Evolutionary conservation across 2,329 filamentous ascomycete genomes (phyloP), one percentile per base, ranked within the genome.

Genomic region (Exutisphaerella laricina): DNA sequence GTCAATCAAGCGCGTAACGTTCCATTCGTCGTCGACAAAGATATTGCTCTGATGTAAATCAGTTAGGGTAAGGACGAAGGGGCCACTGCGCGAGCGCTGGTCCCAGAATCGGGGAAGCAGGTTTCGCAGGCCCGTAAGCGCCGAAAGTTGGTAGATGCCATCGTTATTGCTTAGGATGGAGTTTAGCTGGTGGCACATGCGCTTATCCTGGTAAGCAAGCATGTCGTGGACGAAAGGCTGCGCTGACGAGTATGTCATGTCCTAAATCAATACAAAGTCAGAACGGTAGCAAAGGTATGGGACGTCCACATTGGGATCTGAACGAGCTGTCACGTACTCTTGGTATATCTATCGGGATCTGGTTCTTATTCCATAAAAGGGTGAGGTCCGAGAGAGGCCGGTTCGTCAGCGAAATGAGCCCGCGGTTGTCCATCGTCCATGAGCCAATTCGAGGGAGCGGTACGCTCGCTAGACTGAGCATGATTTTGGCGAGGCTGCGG

Each of bases 41-140:
- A 65, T 61, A 41, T 71, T 70, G 43, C 64, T 65, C 34, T 57
- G 52, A 32, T 68, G 66, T 14, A 70, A 45, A 46, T 71, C 67
- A 16, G 65, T 69, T 7, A 70, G 34, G 4, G 21, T 39, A 21
- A 53, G 23, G 16, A 53, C 25, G 28, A 54, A 54, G 7, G 23
- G 39, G 14, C 35, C 35, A 23, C 16, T 35, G 23, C 23, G 23
- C 12, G 23, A 26, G 6, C 23, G 23, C 23, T 12, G 23, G 23
- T 26, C 23, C 23, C 23, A 26, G 23, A 26, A 26, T 26, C 23
- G 23, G 23, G 23, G 23, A 26, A 26, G 23, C 23, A 20, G 9
- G 32, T 4, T 17, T 34, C 18, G 33, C 35, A 17, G 14, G 37
- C 20, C 32, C 18, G 32, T 7, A 12, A 26, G 23, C 23, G 23